These are phyloP conservation scores for Penicillium arizonense DNA, from an alignment of 495 filamentous ascomycete genomes.

Conservation along the genomic window DNA sequence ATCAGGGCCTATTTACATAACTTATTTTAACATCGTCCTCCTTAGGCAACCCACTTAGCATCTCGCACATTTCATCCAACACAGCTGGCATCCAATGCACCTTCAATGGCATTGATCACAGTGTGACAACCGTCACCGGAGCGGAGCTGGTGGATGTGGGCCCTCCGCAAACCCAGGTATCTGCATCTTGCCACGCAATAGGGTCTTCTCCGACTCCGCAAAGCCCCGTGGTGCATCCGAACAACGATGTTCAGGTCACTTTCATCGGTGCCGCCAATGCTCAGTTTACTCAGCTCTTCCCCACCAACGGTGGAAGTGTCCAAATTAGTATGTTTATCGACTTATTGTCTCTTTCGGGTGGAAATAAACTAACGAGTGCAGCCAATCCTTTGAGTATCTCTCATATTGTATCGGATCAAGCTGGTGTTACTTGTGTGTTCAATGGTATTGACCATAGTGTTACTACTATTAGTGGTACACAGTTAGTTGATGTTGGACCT, in stretches of 20 bases:
- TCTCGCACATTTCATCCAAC: slow-evolving; percentile 24
- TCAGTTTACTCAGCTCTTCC: slow-evolving; percentile 15
- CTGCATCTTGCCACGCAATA: slow-evolving; percentile 23
- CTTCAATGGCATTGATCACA: slow-evolving; percentile 24
- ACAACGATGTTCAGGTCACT: slow-evolving; percentile 2
- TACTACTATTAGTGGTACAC: slow-evolving; percentile 11
- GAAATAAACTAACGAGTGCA: slow-evolving; percentile 1
- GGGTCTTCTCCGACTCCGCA: not conserved
- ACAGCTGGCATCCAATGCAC: slow-evolving; percentile 11
- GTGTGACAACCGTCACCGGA: slow-evolving; percentile 21
- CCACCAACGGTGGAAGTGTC: not conserved
- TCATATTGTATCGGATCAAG: slow-evolving; percentile 9
- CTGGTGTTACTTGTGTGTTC: slow-evolving; percentile 9
- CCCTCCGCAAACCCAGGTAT: slow-evolving; percentile 38
- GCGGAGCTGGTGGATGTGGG: slow-evolving; percentile 23
- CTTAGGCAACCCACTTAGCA: slow-evolving; percentile 23
- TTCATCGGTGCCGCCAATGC: slow-evolving; percentile 21
- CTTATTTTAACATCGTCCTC: not conserved
- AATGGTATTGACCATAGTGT: slow-evolving; percentile 14
- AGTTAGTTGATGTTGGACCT: slow-evolving; percentile 16
- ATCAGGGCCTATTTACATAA: not conserved
- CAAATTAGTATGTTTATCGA: slow-evolving; percentile 12
- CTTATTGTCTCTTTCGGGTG: not conserved
- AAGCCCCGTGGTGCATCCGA: not conserved
- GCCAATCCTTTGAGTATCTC: slow-evolving; percentile 16